These are phyloP conservation scores for Smallanthus sonchifolius DNA, from an alignment of 129 eudicot genomes.

Conservation along the genomic window DNA sequence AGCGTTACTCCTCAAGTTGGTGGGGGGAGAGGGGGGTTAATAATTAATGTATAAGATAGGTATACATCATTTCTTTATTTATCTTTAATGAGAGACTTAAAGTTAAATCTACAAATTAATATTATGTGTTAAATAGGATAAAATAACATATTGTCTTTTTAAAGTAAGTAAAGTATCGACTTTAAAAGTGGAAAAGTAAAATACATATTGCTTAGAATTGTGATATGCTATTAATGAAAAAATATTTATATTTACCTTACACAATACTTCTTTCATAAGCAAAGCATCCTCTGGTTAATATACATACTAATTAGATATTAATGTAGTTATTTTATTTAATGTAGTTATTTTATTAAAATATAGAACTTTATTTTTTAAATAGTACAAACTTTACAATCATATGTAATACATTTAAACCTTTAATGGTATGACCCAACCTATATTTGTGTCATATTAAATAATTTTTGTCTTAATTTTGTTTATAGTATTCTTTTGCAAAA, in stretches of 20 bases:
- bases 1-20: no score
- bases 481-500: background rate
- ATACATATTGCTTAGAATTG: background rate
- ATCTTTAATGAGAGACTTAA: background rate
- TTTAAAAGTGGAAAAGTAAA: background rate
- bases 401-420: background rate
- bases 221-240: background rate
- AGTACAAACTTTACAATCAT: background rate
- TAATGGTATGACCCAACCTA: background rate
- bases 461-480: background rate
- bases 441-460: background rate
- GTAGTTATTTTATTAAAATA: background rate
- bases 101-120: background rate
- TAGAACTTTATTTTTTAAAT: background rate
- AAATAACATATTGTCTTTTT: background rate
- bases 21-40: no score
- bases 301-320: background rate
- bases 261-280: conserved; percentile 18
- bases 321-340: background rate
- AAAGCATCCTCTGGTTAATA: conserved; percentile 9
- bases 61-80: background rate
- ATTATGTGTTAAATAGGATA: background rate
- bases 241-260: conserved; percentile 22
- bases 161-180: background rate
- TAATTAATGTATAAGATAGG: no score